Evolutionary conservation across 1,284 basidiomycete genomes (phyloP), one percentile per base, ranked within the genome.

Genomic region (Cutaneotrichosporon mucoides): DNA sequence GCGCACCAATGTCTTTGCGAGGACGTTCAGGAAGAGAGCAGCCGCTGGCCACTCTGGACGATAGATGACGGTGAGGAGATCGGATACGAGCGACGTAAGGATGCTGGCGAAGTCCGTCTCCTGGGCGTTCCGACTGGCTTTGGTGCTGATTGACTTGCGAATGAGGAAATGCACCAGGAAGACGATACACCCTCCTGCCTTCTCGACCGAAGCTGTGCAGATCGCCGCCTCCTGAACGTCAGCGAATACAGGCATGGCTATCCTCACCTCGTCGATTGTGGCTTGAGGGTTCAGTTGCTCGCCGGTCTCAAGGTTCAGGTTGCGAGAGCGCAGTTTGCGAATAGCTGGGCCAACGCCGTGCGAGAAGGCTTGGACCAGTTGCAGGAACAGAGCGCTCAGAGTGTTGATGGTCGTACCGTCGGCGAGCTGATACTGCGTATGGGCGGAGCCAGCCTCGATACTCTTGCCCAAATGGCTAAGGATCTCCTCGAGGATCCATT

Each of bases 31-130:
- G 47, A 96, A 82, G 16, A 96, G 76, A 43, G 87, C 84, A 1
- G 95, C 90, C 6, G 90, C 94, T 0, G 96, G 95, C 93, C 94
- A 99, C 73, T 99, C 95, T 0, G 95, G 93, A 83, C 90, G 89
- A 72, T 90, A 94, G 4, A 97, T 79, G 4, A 95, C 92, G 13
- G 84, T 83, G 15, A 98, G 82, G n/a, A 97, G 80, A 71, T 99
- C 95, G 5, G 86, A 85, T 38, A 98, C 85, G 11, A 98, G 81
- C 63, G 88, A 89, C 69, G 97, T 93, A 61, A 99, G 88, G 44
- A 97, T 91, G 0, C 85, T 82, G 57, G 91, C 86, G 74, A 95
- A 96, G 72, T 95, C 92, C 2, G 88, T 86, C 71, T 96, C 93
- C 59, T 90, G 90, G 0, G 89, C 86, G 61, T 88, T 88, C 76